Conservation (phyloP, 2,329 filamentous ascomycete species). For the Tolypocladium capitatum region DNA sequence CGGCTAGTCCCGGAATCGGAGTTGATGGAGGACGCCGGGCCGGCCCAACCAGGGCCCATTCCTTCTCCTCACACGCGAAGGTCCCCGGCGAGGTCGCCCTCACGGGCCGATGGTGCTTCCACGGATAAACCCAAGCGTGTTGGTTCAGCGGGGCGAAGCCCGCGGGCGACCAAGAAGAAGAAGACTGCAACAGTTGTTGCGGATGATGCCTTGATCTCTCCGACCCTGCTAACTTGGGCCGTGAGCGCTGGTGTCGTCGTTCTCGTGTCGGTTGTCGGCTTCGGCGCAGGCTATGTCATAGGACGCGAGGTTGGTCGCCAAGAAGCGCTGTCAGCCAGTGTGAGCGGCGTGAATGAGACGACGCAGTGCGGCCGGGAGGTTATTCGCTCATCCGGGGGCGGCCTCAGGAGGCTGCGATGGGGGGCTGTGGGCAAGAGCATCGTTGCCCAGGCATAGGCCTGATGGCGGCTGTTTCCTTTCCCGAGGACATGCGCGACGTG, state of each 20-base stretch:
- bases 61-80: conserved; percentile 12
- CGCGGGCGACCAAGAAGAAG: conserved; percentile 47
- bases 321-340: conserved; percentile 33
- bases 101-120: conserved; percentile 9
- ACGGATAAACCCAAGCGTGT: conserved; percentile 38
- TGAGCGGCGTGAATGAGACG: conserved; percentile 29
- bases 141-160: conserved; percentile 24
- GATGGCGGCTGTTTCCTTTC: neutral
- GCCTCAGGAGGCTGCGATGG: conserved; percentile 41
- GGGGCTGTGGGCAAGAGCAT: conserved; percentile 38
- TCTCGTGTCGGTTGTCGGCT: conserved; percentile 54
- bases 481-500: neutral
- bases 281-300: conserved; percentile 56
- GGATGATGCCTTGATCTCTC: conserved; percentile 35
- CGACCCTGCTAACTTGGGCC: conserved; percentile 51
- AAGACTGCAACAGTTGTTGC: conserved; percentile 25
- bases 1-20: conserved; percentile 49
- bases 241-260: conserved; percentile 55
- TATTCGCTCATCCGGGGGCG: conserved; percentile 35
- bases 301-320: conserved; percentile 53
- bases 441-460: conserved; percentile 22
- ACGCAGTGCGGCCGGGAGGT: conserved; percentile 40
- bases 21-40: conserved; percentile 27
- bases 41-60: conserved; percentile 7
- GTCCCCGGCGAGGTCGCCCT: conserved; percentile 17